Percentiles rank a stretch among this genome's conserved stretches.
These are phyloP conservation scores for Pugionium cornutum DNA, from an alignment of 345 rosid species.

Conservation along the genomic window DNA sequence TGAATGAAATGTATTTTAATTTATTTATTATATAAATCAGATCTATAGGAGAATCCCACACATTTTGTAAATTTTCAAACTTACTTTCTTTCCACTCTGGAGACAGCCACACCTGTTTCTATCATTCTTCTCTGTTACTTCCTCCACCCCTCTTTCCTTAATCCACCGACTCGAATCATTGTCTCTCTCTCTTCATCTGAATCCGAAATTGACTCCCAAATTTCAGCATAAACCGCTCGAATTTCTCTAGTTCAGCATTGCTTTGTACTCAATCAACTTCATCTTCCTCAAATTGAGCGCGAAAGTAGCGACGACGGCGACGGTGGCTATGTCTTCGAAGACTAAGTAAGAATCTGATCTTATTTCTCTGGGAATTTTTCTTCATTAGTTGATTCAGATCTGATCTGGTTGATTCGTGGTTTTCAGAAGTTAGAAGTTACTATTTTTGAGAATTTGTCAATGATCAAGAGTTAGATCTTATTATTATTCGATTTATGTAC, in stretches of 20 bases:
- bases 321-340: constrained; percentile 41
- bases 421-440: constrained; percentile 7
- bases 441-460: constrained; percentile 36
- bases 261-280: constrained; percentile 11
- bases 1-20: no score
- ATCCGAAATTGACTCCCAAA: background rate
- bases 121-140: constrained; percentile 29
- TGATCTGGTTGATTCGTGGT: background rate
- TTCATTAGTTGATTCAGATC: constrained; percentile 27
- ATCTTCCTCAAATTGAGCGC: background rate
- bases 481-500: background rate
- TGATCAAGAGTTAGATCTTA: constrained; percentile 25
- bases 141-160: constrained; percentile 10
- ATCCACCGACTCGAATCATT: constrained; percentile 19
- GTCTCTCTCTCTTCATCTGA: constrained; percentile 32
- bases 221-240: background rate
- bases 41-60: no score
- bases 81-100: constrained; percentile 29
- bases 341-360: constrained; percentile 32
- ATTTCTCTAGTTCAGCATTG: background rate
- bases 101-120: constrained; percentile 44
- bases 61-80: no score
- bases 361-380: background rate
- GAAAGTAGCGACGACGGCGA: background rate
- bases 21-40: no score